These are phyloP conservation scores for Edaphochlamys debaryana DNA, from an alignment of 139 green algal genomes.

Conservation along the genomic window DNA sequence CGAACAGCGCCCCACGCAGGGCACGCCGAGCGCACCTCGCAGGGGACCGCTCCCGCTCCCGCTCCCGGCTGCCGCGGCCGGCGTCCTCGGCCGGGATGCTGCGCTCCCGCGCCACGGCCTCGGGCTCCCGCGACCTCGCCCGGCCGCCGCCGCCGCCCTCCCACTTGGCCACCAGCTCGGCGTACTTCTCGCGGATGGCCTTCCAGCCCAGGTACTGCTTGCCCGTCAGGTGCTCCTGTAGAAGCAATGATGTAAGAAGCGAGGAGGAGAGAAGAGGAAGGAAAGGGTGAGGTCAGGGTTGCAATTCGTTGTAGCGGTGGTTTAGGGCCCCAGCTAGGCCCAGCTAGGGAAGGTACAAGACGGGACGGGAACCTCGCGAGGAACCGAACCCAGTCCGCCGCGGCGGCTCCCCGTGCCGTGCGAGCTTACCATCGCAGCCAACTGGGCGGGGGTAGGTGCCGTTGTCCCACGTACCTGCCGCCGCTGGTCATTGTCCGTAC, in stretches of 20 bases:
- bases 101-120: neutral
- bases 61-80: neutral
- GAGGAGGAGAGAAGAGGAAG: too few relatives aligned
- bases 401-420: too few relatives aligned
- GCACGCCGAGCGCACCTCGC: neutral
- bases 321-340: too few relatives aligned
- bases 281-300: too few relatives aligned
- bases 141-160: neutral
- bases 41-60: constrained; percentile 30
- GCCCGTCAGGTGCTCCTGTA: constrained; percentile 83
- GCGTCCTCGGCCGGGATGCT: neutral
- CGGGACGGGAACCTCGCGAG: too few relatives aligned
- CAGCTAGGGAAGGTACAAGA: too few relatives aligned
- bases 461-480: constrained; percentile 51
- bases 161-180: constrained; percentile 34
- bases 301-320: too few relatives aligned
- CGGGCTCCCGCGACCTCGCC: constrained; percentile 15
- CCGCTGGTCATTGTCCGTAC: constrained; percentile 83
- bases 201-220: constrained; percentile 94
- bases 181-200: constrained; percentile 76
- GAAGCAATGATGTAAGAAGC: too few relatives aligned
- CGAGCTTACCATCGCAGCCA: constrained; percentile 35
- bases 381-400: too few relatives aligned
- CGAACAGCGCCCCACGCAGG: too few relatives aligned
- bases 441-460: constrained; percentile 8